phyloP scores from a whole-genome alignment of 139 green algal species.

The Closterium sp. region DNA sequence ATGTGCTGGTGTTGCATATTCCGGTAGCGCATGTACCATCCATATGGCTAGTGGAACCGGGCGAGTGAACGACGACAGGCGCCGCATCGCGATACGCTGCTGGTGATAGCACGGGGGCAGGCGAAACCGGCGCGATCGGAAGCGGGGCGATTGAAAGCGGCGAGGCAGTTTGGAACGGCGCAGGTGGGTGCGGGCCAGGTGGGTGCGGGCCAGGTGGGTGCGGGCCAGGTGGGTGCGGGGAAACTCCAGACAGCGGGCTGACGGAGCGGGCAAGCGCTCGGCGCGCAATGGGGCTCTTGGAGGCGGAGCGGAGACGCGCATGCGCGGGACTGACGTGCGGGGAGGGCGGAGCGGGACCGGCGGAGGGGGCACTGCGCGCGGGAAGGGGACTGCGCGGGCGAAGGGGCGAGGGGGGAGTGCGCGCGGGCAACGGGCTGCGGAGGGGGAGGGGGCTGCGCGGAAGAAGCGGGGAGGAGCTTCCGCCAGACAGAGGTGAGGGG shows the following conservation, averaged over 20 bases:
- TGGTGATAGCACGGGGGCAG: background rate
- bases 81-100: no score
- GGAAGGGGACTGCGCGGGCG: background rate
- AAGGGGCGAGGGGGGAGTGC: background rate
- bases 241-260: background rate
- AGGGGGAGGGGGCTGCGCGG: background rate
- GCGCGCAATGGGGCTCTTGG: background rate
- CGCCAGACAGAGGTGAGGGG: background rate
- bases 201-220: background rate
- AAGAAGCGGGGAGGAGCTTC: background rate
- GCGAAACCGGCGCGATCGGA: background rate
- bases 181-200: background rate
- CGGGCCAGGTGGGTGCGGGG: background rate
- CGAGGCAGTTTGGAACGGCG: no score
- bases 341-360: no score
- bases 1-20: no score
- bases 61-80: no score
- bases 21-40: no score
- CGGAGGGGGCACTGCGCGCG: background rate
- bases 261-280: background rate
- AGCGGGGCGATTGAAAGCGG: no score
- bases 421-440: background rate
- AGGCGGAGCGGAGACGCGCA: background rate
- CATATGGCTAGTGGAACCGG: no score
- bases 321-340: background rate